Percentiles rank a stretch among this genome's conserved stretches.
phyloP scores from a whole-genome alignment of 2,329 filamentous ascomycete species.

The Diaporthe nobilis region DNA sequence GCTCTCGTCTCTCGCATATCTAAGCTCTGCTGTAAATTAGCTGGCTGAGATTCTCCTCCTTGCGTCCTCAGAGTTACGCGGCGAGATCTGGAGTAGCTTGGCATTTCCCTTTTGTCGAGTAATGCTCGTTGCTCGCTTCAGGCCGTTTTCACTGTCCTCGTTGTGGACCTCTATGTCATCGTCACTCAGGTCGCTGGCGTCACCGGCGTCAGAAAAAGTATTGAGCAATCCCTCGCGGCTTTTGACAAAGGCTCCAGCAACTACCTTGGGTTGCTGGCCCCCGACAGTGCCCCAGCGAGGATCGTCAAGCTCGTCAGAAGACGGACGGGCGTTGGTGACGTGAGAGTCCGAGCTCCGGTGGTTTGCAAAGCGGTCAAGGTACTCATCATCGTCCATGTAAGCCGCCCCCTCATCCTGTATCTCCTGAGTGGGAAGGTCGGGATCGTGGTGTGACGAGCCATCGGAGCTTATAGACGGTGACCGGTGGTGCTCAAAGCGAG shows the following conservation, averaged over 20 bases:
- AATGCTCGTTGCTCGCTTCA: conserved; percentile 79
- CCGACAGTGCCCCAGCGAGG: conserved; percentile 65
- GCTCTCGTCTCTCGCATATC: conserved; percentile 25
- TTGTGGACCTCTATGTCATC: conserved; percentile 46
- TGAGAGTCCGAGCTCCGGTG: conserved; percentile 44
- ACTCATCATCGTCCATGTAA: conserved; percentile 78
- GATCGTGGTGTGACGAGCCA: conserved; percentile 62
- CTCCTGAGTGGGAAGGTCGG: conserved; percentile 56
- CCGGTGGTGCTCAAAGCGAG: conserved; percentile 54
- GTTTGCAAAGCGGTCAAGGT: conserved; percentile 70
- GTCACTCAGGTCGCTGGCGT: conserved; percentile 44
- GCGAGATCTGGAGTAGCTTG: conserved; percentile 77
- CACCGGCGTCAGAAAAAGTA: conserved; percentile 54
- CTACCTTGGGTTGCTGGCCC: conserved; percentile 67
- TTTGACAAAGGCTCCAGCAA: conserved; percentile 64
- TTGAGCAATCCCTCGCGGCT: conserved; percentile 68
- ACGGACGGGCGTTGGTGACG: conserved; percentile 60
- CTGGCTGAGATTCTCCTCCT: conserved; percentile 51
- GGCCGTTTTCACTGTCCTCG: conserved; percentile 55
- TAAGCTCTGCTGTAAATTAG: conserved; percentile 41
- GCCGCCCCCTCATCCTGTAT: conserved; percentile 74
- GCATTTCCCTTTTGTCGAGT: conserved; percentile 81
- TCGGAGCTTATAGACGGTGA: conserved; percentile 42
- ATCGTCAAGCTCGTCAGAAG: conserved; percentile 71
- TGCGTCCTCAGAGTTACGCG: conserved; percentile 67